Conservation (phyloP, 2,329 filamentous ascomycete species). For the Fusarium cicatricum region DNA sequence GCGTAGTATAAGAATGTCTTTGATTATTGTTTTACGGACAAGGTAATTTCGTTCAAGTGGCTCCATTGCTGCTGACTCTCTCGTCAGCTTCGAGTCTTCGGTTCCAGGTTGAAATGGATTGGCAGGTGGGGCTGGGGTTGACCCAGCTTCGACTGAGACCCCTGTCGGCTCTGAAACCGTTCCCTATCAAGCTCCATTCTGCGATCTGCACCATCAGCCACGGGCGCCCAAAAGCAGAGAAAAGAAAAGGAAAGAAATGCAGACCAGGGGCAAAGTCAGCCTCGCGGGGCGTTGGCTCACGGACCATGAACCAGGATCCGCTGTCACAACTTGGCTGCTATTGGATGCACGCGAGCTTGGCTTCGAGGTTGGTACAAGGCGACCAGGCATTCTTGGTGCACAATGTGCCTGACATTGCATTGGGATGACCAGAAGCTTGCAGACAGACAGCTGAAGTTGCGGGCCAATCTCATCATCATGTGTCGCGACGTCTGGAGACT, state of each 20-base stretch:
- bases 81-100: too few relatives aligned
- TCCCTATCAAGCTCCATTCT: conserved; percentile 18
- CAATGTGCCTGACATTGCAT: background rate
- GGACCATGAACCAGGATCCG: background rate
- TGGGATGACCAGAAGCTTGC: background rate
- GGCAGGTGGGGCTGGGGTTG: too few relatives aligned
- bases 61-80: conserved; percentile 14
- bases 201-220: conserved; percentile 7
- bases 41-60: conserved; percentile 12
- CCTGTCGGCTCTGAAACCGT: background rate
- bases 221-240: background rate
- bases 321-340: conserved; percentile 20
- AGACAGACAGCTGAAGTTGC: background rate
- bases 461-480: background rate
- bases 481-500: background rate
- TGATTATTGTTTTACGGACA: background rate
- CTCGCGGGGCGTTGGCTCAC: conserved; percentile 13
- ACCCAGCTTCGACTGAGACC: too few relatives aligned
- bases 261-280: conserved; percentile 10
- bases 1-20: background rate
- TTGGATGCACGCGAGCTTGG: conserved; percentile 9
- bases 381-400: background rate
- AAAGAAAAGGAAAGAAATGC: too few relatives aligned
- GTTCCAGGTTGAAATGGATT: conserved; percentile 1
- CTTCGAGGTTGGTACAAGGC: background rate